Evolutionary conservation across 305 asterid species (phyloP).

Genomic region (Nicotiana rustica): DNA sequence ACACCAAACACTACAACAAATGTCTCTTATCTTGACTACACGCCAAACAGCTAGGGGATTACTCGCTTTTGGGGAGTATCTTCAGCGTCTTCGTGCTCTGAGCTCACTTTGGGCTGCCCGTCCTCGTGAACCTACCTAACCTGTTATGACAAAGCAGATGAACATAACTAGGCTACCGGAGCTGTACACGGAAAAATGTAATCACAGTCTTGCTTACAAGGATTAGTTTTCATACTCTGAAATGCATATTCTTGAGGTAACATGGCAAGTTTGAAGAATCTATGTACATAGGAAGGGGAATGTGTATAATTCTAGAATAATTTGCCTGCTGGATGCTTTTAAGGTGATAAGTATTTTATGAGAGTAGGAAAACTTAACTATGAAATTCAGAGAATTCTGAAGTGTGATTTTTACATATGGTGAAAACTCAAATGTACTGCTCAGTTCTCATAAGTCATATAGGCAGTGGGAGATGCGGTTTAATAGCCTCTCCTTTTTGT

Average conservation of each 20-base stretch:
- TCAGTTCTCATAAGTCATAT: not conserved
- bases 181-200: conserved; percentile 2
- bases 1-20: conserved; percentile 81
- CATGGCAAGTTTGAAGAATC: conserved; percentile 24
- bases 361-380: conserved; percentile 26
- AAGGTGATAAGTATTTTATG: conserved; percentile 2
- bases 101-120: conserved; percentile 89
- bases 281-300: conserved; percentile 27
- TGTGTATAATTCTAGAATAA: conserved; percentile 32
- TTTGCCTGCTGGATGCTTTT: not conserved
- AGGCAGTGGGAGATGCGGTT: not conserved
- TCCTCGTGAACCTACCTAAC: conserved; percentile 48
- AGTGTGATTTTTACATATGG: conserved; percentile 11
- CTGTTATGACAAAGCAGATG: not conserved
- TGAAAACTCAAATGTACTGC: not conserved
- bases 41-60: conserved; percentile 85
- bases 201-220: not conserved
- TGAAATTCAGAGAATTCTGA: conserved; percentile 15
- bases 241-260: not conserved
- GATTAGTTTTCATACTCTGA: not conserved
- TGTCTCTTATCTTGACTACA: conserved; percentile 79
- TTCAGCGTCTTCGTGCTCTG: conserved; percentile 73
- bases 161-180: not conserved
- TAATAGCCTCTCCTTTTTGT: not conserved
- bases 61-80: conserved; percentile 86